Evolutionary conservation across 345 rosid species (phyloP), one percentile per base, ranked within the genome.

Genomic region (Clarkia xantiana): DNA sequence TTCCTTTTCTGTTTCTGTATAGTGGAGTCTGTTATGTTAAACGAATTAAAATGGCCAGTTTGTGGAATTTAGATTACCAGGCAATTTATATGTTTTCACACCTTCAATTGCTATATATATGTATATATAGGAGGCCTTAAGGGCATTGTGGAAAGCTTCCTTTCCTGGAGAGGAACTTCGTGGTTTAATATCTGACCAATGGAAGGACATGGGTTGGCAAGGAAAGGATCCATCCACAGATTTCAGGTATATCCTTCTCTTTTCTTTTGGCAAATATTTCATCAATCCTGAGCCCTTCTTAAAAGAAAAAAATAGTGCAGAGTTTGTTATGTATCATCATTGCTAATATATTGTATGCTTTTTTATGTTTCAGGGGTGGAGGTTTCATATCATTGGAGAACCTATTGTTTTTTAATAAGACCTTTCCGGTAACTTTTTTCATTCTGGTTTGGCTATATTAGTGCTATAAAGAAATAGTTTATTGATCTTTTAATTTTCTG

Each of bases 151-250:
- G 99, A 75, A 65, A 61, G 91, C 76, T 66, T 65, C 99, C 40
- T 93, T 84, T 74, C 96, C 96, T 42, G 86, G 76, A 53, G 96
- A 87, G 69, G 86, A 93, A 71, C 94, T 93, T 51, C 62, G 45
- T 51, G 82, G 82, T 54, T 61, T 93, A 56, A 77, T 87, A 75
- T 82, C 99, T 59, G 99, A 93, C 71, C 99, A 84, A 59, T 93
- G 99, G 99, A 93, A 93, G 72, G 95, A 84, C 79, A 93, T 93
- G 99, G 99, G 99, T 47, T 93, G 99, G 99, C 99, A 87, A 70
- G 99, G 99, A 45, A 93, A 87, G 76, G 99, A 93, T 67, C 99
- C 99, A 25, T 87, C 99, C 40, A 87, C 99, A 44, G 99, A 93
- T 73, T 93, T 93, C 77, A 76, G 99, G 99, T 87, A 59, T 57